Conservation (phyloP, 2,329 filamentous ascomycete species). For the Curvularia spicifera region DNA sequence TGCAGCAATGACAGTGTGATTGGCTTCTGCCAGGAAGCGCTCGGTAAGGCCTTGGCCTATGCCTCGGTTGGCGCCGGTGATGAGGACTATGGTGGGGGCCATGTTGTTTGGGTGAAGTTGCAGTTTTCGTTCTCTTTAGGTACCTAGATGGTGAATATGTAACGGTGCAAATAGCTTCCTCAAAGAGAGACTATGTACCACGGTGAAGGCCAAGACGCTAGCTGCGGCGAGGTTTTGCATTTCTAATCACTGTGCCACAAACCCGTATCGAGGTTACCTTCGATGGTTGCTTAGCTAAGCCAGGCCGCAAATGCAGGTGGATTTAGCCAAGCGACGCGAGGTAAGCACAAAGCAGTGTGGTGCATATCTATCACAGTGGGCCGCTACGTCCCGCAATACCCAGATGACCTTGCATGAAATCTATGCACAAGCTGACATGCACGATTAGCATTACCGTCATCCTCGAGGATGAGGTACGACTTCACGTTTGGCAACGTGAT, state of each 20-base stretch:
- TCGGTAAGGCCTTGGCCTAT: conserved; percentile 5
- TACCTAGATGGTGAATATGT: not conserved
- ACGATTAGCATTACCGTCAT: not conserved
- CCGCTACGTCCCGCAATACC: not conserved
- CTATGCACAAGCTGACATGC: not conserved
- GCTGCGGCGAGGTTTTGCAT: not conserved
- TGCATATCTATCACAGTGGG: not conserved
- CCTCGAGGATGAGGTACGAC: not conserved
- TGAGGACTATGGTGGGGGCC: conserved; percentile 2
- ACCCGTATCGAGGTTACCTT: not conserved
- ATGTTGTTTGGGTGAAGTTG: not conserved
- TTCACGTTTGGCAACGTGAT: not conserved
- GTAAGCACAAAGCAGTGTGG: not conserved
- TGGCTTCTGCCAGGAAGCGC: conserved; percentile 5
- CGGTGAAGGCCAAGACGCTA: not conserved
- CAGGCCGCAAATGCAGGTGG: not conserved
- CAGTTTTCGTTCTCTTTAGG: not conserved
- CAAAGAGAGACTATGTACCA: not conserved
- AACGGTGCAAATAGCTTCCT: not conserved
- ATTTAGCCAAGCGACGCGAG: not conserved
- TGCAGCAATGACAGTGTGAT: conserved; percentile 50
- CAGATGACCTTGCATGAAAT: not conserved
- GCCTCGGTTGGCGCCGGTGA: conserved; percentile 5
- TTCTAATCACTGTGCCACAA: conserved; percentile 1
- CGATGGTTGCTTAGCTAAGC: not conserved